Base-by-base conservation (phyloP, 192 early-diverging fungal species). In the Mortierella hygrophila region DNA sequence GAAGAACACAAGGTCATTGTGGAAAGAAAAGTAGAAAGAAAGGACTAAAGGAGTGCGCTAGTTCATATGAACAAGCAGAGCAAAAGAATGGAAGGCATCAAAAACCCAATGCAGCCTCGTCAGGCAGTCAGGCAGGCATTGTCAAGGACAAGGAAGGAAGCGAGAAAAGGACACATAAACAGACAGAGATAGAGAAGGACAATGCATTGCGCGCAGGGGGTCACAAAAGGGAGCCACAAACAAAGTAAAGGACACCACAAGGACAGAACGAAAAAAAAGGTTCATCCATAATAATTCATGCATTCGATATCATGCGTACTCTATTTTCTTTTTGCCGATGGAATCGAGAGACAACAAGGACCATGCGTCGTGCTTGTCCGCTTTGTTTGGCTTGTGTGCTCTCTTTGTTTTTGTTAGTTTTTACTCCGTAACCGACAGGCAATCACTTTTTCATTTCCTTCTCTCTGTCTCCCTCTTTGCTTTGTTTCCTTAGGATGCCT, bases 161-260 rank as follows among this genome's bases (percentile, higher is more conserved):
- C 35, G 15, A 23, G 13, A 49, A 44, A 29, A 21, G 10, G 44
- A 46, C 44, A 37, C 4, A 73, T 6, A 54, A 16, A 37, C 7
- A 37, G 32, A 74, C 8, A 32, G 35, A 74, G 42, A 37, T 13
- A 37, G 73, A 74, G 32, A 55, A 74, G 46, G 52, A 35, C 42
- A 35, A 75, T 37, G 52, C 70, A 65, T 65, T 65, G 60, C 29
- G 60, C 26, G 60, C 60, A 65, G 60, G 60, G 60, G 60, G 70
- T 71, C 38, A 11, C 32, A 54, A 72, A 54, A 75, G 52, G 21
- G 49, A 75, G 52, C 44, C 29, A 75, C 29, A 72, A 37, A 20
- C 40, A 71, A 37, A n/a, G 71, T 16, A 44, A 21, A 20, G 15
- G 44, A 71, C 23, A 57, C 8, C 7, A 20, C 4, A 37, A 20